Evolutionary conservation across 2,329 filamentous ascomycete genomes (phyloP).

Genomic region (Aspergillus neotritici): DNA sequence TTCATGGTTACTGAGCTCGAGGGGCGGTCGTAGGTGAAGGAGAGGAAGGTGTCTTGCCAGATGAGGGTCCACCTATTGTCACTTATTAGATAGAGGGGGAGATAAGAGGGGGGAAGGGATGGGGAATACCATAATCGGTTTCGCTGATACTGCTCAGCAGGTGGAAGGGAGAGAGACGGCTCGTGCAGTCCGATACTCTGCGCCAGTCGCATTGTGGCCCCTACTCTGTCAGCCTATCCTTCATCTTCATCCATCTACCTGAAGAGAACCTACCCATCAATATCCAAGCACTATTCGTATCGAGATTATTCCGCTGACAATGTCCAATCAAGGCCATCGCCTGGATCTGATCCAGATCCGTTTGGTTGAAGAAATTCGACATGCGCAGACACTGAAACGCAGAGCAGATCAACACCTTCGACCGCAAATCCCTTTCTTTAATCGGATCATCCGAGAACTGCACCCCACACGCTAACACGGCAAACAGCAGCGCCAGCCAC

Average conservation of each 20-base stretch:
- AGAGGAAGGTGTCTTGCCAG: constrained; percentile 21
- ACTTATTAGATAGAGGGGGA: not conserved
- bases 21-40: constrained; percentile 21
- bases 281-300: constrained; percentile 23
- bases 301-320: constrained; percentile 18
- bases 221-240: constrained; percentile 2
- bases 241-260: no score
- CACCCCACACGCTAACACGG: constrained; percentile 19
- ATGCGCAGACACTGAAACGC: constrained; percentile 21
- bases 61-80: constrained; percentile 17
- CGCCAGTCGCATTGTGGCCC: constrained; percentile 18
- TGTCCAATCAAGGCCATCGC: constrained; percentile 20
- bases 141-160: constrained; percentile 5
- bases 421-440: constrained; percentile 18
- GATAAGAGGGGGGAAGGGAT: not conserved
- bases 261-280: constrained; percentile 13
- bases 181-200: constrained; percentile 23
- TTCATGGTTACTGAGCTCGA: constrained; percentile 11
- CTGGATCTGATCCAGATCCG: constrained; percentile 20
- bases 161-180: constrained; percentile 3
- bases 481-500: constrained; percentile 20
- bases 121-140: constrained; percentile 9
- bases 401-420: constrained; percentile 20
- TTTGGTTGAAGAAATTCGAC: constrained; percentile 21
- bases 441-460: constrained; percentile 20